Evolutionary conservation across 2,329 filamentous ascomycete species (phyloP).

Genomic region (Fusarium guadeloupense): DNA sequence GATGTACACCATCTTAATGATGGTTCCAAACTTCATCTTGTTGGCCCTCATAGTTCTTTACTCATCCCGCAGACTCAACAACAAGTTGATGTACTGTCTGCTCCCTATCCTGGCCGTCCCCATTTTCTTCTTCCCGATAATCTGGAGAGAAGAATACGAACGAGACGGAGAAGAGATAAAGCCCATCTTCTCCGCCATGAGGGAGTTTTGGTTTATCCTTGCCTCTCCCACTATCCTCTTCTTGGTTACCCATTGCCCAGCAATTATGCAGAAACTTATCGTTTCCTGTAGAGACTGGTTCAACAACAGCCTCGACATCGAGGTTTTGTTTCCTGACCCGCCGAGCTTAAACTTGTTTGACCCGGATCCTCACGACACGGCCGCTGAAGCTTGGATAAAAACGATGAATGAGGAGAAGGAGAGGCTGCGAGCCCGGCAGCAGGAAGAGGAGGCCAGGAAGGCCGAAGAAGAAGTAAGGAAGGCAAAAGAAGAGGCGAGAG

Average conservation of each 20-base stretch:
- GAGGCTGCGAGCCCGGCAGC: background rate
- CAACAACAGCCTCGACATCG: background rate
- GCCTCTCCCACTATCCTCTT: conserved; percentile 1
- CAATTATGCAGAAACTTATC: background rate
- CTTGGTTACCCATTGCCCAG: background rate
- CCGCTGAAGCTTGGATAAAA: conserved; percentile 15
- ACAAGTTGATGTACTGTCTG: background rate
- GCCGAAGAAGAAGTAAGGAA: background rate
- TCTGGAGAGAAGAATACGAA: background rate
- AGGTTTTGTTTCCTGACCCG: background rate
- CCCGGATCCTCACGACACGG: background rate
- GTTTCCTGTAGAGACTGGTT: conserved; percentile 8
- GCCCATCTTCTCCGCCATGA: background rate
- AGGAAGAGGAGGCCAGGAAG: background rate
- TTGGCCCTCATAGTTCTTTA: background rate
- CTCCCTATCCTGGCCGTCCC: background rate
- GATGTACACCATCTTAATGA: conserved; percentile 1
- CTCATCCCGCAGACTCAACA: background rate
- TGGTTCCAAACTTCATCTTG: background rate
- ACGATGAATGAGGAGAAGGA: conserved; percentile 4
- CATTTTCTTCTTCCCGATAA: background rate
- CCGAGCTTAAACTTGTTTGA: background rate
- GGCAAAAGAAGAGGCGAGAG: background rate
- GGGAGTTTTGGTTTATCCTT: conserved; percentile 5
- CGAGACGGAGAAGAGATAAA: background rate